A percentile compares a stretch with the other conserved stretches of the same genome.
Evolutionary conservation across 306 rosid genomes (phyloP).

Genomic region (Prunus salicina): DNA sequence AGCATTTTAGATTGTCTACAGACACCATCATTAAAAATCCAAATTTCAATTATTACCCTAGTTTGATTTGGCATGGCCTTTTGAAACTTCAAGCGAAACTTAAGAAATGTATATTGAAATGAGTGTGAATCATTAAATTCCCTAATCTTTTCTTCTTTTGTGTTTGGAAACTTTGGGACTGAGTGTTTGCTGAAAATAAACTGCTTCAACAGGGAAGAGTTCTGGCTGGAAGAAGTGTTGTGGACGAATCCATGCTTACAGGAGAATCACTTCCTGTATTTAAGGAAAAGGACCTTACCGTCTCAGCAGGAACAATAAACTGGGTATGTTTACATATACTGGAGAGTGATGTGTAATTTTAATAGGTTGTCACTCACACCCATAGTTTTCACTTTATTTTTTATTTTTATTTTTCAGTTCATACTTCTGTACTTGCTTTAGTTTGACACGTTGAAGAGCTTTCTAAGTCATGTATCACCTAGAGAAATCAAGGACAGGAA

Average conservation of each 20-base stretch:
- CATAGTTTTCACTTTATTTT: background rate
- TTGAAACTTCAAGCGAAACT: background rate
- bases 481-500: background rate
- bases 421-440: background rate
- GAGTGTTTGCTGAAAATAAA: constrained; percentile 28
- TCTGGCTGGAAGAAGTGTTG: constrained; percentile 91
- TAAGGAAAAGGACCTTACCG: constrained; percentile 79
- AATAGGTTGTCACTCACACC: background rate
- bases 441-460: background rate
- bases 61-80: background rate
- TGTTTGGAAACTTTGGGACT: constrained; percentile 21
- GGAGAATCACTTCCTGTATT: constrained; percentile 97
- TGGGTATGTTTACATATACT: constrained; percentile 62
- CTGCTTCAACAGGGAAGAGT: constrained; percentile 68
- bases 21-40: background rate
- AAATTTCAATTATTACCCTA: background rate
- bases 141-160: background rate
- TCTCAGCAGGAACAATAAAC: constrained; percentile 91
- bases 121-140: background rate
- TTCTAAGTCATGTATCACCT: background rate
- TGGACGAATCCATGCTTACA: constrained; percentile 98
- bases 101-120: background rate
- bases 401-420: background rate
- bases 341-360: too few species aligned
- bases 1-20: constrained; percentile 34